Percentiles rank a stretch among this genome's conserved stretches.
Conservation (phyloP, 2,329 filamentous ascomycete genomes). For the Anthostomella pinea region DNA sequence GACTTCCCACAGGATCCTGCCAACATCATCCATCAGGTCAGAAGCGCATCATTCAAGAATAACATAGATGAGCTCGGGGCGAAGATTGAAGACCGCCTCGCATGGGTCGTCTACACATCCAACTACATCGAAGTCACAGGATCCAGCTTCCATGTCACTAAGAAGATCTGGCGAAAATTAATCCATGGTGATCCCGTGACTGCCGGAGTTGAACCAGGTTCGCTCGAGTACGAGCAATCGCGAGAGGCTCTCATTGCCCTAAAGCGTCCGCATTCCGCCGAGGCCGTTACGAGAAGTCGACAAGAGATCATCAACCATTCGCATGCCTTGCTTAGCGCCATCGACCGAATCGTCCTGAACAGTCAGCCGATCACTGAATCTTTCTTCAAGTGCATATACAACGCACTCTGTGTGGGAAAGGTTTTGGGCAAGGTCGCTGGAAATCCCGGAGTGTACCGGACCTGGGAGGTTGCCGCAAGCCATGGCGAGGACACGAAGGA, state of each 20-base stretch:
- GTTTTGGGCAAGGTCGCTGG: conserved; percentile 40
- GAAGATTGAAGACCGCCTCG: too few species aligned
- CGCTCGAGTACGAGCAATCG: too few species aligned
- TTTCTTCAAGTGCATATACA: conserved; percentile 12
- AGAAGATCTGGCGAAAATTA: conserved; percentile 8
- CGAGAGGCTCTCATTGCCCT: too few species aligned
- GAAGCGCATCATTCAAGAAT: too few species aligned
- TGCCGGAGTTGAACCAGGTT: too few species aligned
- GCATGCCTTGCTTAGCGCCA: conserved; percentile 13
- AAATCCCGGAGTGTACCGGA: conserved; percentile 26
- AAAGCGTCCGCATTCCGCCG: too few species aligned
- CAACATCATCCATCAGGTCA: too few species aligned
- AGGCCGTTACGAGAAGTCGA: conserved; percentile 5
- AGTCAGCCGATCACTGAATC: conserved; percentile 9
- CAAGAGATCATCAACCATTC: conserved; percentile 21
- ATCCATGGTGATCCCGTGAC: conserved; percentile 11
- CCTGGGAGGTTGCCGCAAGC: conserved; percentile 15
- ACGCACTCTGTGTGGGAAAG: conserved; percentile 8
- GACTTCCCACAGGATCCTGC: too few species aligned
- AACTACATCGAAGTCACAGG: conserved; percentile 19
- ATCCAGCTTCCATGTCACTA: conserved; percentile 11
- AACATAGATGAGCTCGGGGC: too few species aligned
- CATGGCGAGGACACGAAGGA: conserved; percentile 6
- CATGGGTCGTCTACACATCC: conserved; percentile 16
- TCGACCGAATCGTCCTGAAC: conserved; percentile 11